phyloP scores from a whole-genome alignment of 768 basidiomycete species.

The Coprinopsis marcescibilis region DNA sequence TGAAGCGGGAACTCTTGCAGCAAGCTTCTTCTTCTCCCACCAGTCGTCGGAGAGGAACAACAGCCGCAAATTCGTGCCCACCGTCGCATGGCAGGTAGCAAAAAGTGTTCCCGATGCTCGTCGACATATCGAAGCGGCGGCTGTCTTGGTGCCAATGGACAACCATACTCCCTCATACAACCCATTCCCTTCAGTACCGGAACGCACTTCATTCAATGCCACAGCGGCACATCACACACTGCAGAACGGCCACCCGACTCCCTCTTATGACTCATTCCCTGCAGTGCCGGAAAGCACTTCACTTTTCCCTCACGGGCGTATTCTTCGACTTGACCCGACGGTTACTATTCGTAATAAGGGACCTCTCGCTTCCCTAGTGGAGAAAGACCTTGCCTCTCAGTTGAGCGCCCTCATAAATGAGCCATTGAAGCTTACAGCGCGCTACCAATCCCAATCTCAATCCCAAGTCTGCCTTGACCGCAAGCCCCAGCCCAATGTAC shows the following conservation, averaged over 20 bases:
- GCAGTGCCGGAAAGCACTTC: no score
- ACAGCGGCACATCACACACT: no score
- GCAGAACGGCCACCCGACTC: no score
- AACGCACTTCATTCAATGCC: no score
- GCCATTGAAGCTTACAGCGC: not conserved
- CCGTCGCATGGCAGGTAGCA: conserved; percentile 5
- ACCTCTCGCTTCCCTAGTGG: no score
- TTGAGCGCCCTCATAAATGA: no score
- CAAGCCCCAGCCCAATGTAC: not conserved
- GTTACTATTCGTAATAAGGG: no score
- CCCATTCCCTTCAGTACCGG: no score
- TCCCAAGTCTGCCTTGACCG: not conserved
- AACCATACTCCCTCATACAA: not conserved
- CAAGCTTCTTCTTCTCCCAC: conserved; percentile 3
- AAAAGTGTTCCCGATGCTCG: not conserved
- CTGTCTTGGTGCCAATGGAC: not conserved
- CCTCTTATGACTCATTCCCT: no score
- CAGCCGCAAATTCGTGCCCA: not conserved
- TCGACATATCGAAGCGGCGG: not conserved
- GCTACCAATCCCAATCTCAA: not conserved
- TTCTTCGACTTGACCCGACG: no score
- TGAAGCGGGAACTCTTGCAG: not conserved
- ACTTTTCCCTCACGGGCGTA: no score
- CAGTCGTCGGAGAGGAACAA: not conserved
- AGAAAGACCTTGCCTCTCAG: no score